These are phyloP conservation scores for Urtica urens DNA, from an alignment of 306 rosid genomes.

Conservation along the genomic window DNA sequence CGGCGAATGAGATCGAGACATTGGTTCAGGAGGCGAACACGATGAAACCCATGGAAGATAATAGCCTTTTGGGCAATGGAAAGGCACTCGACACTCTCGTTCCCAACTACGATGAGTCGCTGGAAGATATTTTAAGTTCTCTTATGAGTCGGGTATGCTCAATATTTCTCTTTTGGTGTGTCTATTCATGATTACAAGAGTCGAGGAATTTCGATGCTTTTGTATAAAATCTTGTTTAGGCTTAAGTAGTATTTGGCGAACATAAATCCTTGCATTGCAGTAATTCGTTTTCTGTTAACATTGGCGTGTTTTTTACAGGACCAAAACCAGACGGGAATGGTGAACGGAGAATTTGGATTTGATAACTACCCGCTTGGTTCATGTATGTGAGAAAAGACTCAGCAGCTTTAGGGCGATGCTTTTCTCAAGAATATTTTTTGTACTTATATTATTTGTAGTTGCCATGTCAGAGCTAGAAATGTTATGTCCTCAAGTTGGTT, in stretches of 20 bases:
- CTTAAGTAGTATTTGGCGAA: too few species aligned
- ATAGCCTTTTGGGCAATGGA: constrained; percentile 23
- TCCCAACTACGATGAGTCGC: constrained; percentile 24
- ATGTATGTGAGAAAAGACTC: constrained; percentile 39
- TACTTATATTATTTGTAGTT: too few species aligned
- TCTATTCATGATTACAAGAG: too few species aligned
- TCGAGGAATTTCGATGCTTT: too few species aligned
- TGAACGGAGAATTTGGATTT: constrained; percentile 50
- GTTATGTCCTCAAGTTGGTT: too few species aligned
- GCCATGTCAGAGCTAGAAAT: too few species aligned
- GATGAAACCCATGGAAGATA: constrained; percentile 26
- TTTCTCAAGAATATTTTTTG: too few species aligned
- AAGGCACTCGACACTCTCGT: constrained; percentile 27
- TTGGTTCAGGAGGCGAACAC: constrained; percentile 20
- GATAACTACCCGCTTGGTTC: constrained; percentile 47
- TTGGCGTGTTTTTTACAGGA: constrained; percentile 45
- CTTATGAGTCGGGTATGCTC: constrained; percentile 14
- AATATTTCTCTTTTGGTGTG: constrained; percentile 6
- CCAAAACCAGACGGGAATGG: constrained; percentile 32
- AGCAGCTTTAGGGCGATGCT: too few species aligned
- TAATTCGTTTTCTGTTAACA: too few species aligned
- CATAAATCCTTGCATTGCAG: too few species aligned
- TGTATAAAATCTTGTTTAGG: too few species aligned
- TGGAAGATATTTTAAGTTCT: constrained; percentile 44
- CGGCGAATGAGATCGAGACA: constrained; percentile 16